Evolutionary conservation across 1,284 basidiomycete genomes (phyloP).

Genomic region (Fomitopsis schrenkii): DNA sequence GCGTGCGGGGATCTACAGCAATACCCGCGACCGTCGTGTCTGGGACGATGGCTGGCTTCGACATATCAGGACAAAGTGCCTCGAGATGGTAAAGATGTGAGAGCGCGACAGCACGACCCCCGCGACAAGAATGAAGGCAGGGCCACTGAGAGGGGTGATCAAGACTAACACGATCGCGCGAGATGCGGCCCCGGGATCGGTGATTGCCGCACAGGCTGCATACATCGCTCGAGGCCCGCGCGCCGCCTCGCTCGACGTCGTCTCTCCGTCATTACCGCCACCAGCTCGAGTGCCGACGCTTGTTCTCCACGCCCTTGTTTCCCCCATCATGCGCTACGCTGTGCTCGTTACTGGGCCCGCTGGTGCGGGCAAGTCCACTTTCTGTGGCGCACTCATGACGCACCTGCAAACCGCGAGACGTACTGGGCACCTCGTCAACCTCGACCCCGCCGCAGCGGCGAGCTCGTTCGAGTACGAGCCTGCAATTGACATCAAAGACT

Average conservation of each 20-base stretch:
- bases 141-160: not conserved
- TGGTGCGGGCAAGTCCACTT: conserved; percentile 97
- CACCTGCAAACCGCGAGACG: conserved; percentile 86
- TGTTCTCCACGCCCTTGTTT: not conserved
- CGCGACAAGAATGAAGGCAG: not conserved
- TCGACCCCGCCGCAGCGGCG: conserved; percentile 92
- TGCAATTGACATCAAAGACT: conserved; percentile 90
- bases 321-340: conserved; percentile 78
- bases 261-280: not conserved
- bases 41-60: conserved; percentile 71
- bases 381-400: conserved; percentile 86
- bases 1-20: conserved; percentile 74
- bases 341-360: conserved; percentile 90
- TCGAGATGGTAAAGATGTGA: not conserved
- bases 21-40: conserved; percentile 76
- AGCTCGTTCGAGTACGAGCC: conserved; percentile 91
- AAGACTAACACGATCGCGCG: not conserved
- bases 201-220: not conserved
- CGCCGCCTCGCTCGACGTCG: not conserved
- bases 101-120: not conserved
- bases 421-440: conserved; percentile 91
- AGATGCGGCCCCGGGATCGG: not conserved
- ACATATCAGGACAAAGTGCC: conserved; percentile 42
- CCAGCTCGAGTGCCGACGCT: not conserved
- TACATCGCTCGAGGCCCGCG: not conserved